Base-by-base conservation (phyloP, 345 rosid species). In the Hevea brasiliensis region DNA sequence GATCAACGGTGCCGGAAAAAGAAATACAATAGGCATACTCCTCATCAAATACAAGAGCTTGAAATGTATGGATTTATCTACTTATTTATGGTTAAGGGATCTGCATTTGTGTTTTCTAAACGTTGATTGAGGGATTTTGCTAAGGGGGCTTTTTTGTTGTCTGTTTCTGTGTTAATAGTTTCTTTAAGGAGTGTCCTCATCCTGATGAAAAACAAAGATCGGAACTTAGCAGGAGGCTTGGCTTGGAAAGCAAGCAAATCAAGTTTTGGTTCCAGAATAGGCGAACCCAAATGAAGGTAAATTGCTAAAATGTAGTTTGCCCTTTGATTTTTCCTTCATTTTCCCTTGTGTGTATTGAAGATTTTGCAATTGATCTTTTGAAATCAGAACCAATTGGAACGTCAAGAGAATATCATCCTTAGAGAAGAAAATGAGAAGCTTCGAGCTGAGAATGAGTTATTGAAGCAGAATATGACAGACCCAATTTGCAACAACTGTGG, bases 251-350 rank as follows among this genome's bases (percentile, higher is more conserved):
- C 60, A 87, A 67, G 71, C 94, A 91, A 80, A 85, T 89, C 78
- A 91, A 91, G 80, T 89, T 89, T 62, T 91, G 97, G 97, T 91
- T 91, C 77, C 97, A 91, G 67, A 91, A 91, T 74, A 73, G 88
- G 66, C 80, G 97, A 74, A 89, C 94, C n/a, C 97, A 91, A 61
- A 81, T 88, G 86, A 89, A 91, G 92, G 94, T 89, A 78, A 64
- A 44, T 50, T 11, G 37, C 17, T 45, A 20, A n/a, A n/a, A 13
- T 70, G 27, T 57, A 12, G 41, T 62, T 23, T 8, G 20, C 51
- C 35, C 11, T 24, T 12, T 74, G 7, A 2, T 53, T 65, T 23
- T 29, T 37, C n/a, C 24, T 26, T 37, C 24, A 44, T 40, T 42
- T 37, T 14, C 13, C 18, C 8, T 12, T 29, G 58, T 69, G 50